A percentile compares a stretch with the other conserved stretches of the same genome.
These are phyloP conservation scores for Cyberlindnera xishuangbannaensis DNA, from an alignment of 805 yeast species.

Conservation along the genomic window DNA sequence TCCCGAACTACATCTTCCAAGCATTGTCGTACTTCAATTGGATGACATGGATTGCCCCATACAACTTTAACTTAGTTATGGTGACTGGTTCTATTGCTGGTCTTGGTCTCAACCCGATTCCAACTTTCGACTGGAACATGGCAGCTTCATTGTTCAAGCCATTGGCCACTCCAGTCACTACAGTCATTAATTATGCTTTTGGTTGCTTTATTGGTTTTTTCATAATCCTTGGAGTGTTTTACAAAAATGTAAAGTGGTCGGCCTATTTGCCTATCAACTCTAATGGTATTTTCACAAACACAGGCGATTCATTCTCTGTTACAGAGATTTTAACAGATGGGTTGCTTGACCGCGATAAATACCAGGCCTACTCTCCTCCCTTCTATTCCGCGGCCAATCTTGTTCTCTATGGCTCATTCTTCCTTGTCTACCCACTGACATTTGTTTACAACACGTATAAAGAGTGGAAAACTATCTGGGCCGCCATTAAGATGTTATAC, in stretches of 20 bases:
- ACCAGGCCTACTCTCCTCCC: conserved; percentile 57
- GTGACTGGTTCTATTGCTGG: conserved; percentile 45
- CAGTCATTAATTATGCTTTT: conserved; percentile 26
- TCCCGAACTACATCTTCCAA: conserved; percentile 37
- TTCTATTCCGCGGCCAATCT: conserved; percentile 59
- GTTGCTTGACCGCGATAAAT: conserved; percentile 40
- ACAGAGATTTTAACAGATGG: conserved; percentile 42
- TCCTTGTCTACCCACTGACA: conserved; percentile 41
- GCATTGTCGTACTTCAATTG: conserved; percentile 44
- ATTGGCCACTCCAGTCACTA: conserved; percentile 40
- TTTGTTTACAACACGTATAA: conserved; percentile 39
- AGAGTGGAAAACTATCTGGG: conserved; percentile 35
- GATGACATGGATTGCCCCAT: conserved; percentile 54
- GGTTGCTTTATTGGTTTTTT: conserved; percentile 32
- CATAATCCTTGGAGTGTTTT: conserved; percentile 32
- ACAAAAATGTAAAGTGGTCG: conserved; percentile 36
- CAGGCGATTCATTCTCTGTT: conserved; percentile 42
- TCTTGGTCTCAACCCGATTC: conserved; percentile 48
- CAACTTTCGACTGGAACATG: conserved; percentile 50
- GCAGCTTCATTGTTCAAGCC: conserved; percentile 23
- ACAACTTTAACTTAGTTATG: conserved; percentile 40
- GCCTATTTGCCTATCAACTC: conserved; percentile 39
- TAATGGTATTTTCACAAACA: conserved; percentile 46
- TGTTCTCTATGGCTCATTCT: conserved; percentile 50
- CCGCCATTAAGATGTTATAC: conserved; percentile 8